Evolutionary conservation across 345 rosid species (phyloP), one percentile per base, ranked within the genome.

Genomic region (Anacardium occidentale): DNA sequence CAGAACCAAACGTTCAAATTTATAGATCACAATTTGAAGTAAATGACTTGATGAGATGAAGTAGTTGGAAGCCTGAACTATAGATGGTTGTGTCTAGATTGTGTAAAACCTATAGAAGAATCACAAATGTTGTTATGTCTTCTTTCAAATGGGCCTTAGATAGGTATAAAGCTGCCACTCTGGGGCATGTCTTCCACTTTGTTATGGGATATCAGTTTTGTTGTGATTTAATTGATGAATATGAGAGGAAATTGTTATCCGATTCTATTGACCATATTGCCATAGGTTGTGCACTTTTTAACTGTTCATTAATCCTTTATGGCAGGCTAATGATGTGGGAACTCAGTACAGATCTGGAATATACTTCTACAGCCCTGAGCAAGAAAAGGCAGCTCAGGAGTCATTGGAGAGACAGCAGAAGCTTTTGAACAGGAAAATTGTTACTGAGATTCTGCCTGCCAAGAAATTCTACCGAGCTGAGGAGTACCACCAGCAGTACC

Each of bases 311-410:
- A 6, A 63, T 62, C 15, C 17, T 20, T 8, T 25, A 18, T 75
- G 75, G 37, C 87, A 95, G 99, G 98, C 97, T 10, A 83, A 84
- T 82, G 99, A 95, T 65, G 98, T 95, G 67, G 99, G 99, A 70
- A 85, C 94, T 1, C 96, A 89, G 60, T 92, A 94, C 82, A 77
- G 98, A 80, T 92, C 98, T 4, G 98, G 98, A 58, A 89, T 92
- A 70, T 94, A 84, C 70, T 87, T 76, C 54, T 92, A 90, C 77
- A 87, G 88, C 9, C 87, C 93, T 0, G 98, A 92, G 73, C 98
- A 94, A 82, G 98, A 92, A 87, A 81, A 86, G 74, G 84, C 80
- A 14, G 97, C 98, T 0, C 72, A 6, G 17, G 97, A 88, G 68
- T 89, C 98, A 48, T 0, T 83, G 78, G 96, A 90, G 75, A 82